Evolutionary conservation across 176 grass and related monocot genomes (phyloP), one percentile per base, ranked within the genome.

Genomic region (Otatea glauca): DNA sequence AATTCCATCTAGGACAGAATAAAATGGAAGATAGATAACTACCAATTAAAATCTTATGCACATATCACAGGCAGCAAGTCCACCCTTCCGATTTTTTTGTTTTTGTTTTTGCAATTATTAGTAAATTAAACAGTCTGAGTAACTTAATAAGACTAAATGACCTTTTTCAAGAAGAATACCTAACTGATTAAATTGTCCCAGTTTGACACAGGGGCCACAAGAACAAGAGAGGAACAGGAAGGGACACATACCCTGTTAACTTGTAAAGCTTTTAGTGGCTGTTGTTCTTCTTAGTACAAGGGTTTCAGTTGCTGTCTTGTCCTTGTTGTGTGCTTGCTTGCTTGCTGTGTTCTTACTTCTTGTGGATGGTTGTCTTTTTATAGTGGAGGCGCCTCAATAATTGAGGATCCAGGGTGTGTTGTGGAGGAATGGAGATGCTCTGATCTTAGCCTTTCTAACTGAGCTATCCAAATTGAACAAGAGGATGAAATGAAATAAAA

Each of bases 341-440:
- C 48, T 81, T 63, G 64, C 72, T 84, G 81, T 76, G 43, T 56
- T 69, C 62, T 80, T 87, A 70, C 72, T 91, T 86, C 76, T 80
- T 88, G 81, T 55, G 75, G 75, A 37, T 80, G 81, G 81, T 21
- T 81, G 66, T 23, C 84, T 13, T 94, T 94, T 92, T 94, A 94
- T 94, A 94, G 83, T 88, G 75, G 84, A 81, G 70, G 51, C 11
- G 23, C 72, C 78, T 87, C 92, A 92, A 92, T 92, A 94, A 92
- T 89, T 79, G 89, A 68, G 89, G 80, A 86, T 83, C 79, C 79
- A 79, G 55, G 54, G 63, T 68, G 73, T 83, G 74, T 37, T 90
- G 79, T 92, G 70, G 88, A 92, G 88, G 78, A 55, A 67, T 7
- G 13, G 67, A 81, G 79, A 86, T 90, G 90, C 29, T 90, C 76